Evolutionary conservation across 352 stramenopile species (phyloP).

Genomic region (Pythium aristosporum): DNA sequence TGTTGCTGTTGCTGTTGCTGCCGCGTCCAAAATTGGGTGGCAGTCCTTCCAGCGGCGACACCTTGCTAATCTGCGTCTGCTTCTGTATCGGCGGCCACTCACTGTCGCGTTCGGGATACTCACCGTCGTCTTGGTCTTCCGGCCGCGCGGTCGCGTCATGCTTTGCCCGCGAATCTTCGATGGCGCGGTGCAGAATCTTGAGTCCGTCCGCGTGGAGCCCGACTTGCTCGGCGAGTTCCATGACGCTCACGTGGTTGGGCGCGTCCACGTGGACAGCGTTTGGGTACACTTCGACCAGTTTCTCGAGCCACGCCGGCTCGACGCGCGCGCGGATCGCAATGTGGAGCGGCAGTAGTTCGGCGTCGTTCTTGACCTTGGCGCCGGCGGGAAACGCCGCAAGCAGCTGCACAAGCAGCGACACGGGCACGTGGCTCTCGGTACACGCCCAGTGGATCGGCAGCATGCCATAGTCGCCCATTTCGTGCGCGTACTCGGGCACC

Average conservation of each 20-base stretch:
- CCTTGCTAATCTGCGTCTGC: conserved; percentile 4
- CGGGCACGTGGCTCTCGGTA: conserved; percentile 59
- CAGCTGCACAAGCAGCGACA: conserved; percentile 60
- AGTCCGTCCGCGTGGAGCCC: conserved; percentile 40
- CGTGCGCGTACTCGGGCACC: conserved; percentile 40
- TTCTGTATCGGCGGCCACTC: conserved; percentile 6
- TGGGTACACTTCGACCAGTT: conserved; percentile 56
- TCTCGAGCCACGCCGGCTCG: conserved; percentile 44
- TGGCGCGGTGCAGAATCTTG: conserved; percentile 42
- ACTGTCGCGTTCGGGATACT: conserved; percentile 6
- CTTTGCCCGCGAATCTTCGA: conserved; percentile 12
- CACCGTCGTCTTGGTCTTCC: not conserved
- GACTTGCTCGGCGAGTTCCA: conserved; percentile 54
- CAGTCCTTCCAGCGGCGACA: conserved; percentile 8
- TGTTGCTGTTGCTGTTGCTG: conserved; percentile 21
- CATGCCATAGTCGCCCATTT: conserved; percentile 76
- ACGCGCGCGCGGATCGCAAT: conserved; percentile 72
- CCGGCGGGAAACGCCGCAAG: conserved; percentile 62
- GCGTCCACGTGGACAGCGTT: conserved; percentile 44
- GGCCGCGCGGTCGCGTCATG: not conserved
- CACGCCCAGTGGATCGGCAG: conserved; percentile 83
- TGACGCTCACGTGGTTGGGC: conserved; percentile 43
- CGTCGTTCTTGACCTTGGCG: conserved; percentile 58
- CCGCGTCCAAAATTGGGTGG: conserved; percentile 15
- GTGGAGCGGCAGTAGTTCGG: conserved; percentile 67